Base-by-base conservation (phyloP, 148 eudicot species). In the Fallopia convolvulus region DNA sequence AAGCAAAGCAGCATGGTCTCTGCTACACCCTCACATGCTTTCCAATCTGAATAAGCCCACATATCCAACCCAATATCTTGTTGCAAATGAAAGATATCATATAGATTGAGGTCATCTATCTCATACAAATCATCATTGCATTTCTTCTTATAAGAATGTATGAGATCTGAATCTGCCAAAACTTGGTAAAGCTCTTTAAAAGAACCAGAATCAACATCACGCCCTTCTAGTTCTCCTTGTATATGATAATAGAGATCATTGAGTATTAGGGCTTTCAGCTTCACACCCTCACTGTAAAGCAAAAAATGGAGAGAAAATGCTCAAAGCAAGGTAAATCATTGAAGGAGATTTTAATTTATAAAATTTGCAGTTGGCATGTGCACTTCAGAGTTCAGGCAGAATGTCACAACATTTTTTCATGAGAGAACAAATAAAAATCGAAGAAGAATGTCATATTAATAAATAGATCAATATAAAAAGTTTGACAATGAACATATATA, bases 151-250 rank as follows among this genome's bases (percentile, higher is more conserved):
- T 91, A 93, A 65, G 81, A 21, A 77, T 81, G 85, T 73, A 93
- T 75, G 76, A 90, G 77, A 33, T 83, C 80, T 41, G 95, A 88
- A 74, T 83, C 84, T 2, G 83, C 9, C 68, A 96, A 80, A 83
- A 76, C 91, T 79, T 87, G 91, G 76, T 83, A 84, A 56, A 96
- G 86, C 80, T 93, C 98, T 81, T 91, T 96, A 83, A 96, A 91
- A 78, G 92, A 88, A 61, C 91, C 87, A 74, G 86, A 83, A 76
- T 86, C 97, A 81, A 93, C 89, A 76, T 76, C 77, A 78, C 98
- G 97, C 30, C 99, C 99, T 86, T 93, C 97, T 71, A 93, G 85
- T 87, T 96, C 97, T 79, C 97, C 99, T 87, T 91, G 93, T 70
- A 96, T 82, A 86, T 90, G 99, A 87, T 91, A 91, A 83, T 89